A percentile compares a stretch with the other conserved stretches of the same genome.
Conservation (phyloP, 2,329 filamentous ascomycete genomes). For the Hypoxylon sp. region DNA sequence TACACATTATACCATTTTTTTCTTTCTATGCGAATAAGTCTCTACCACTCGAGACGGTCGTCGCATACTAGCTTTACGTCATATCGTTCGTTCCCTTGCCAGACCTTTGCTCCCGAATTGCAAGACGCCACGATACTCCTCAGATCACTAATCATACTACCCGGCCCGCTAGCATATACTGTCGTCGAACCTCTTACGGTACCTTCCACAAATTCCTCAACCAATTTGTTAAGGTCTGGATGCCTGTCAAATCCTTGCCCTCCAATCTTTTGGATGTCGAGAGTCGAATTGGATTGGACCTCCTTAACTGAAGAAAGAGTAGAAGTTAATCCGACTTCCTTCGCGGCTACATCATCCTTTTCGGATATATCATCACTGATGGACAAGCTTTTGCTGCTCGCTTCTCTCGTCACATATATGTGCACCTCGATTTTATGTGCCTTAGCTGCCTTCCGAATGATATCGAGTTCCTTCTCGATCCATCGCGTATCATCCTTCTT, state of each 20-base stretch:
- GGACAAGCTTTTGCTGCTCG: conserved; percentile 49
- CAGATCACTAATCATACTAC: conserved; percentile 72
- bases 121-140: conserved; percentile 66
- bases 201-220: conserved; percentile 64
- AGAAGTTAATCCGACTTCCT: conserved; percentile 50
- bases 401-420: conserved; percentile 73
- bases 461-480: conserved; percentile 70
- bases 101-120: conserved; percentile 69
- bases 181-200: conserved; percentile 66
- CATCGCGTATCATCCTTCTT: conserved; percentile 69
- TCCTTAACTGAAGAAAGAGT: conserved; percentile 43
- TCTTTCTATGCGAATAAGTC: conserved; percentile 4
- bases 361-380: conserved; percentile 49
- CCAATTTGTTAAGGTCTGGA: conserved; percentile 63
- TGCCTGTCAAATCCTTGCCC: conserved; percentile 55
- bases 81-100: conserved; percentile 69
- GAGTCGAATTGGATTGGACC: conserved; percentile 50
- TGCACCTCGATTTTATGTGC: conserved; percentile 64
- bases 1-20: conserved; percentile 23
- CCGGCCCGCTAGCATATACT: conserved; percentile 74
- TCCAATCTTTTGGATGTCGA: conserved; percentile 53
- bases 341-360: conserved; percentile 46
- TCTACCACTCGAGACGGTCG: conserved; percentile 70
- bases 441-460: conserved; percentile 60
- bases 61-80: conserved; percentile 72